Evolutionary conservation across 306 rosid genomes (phyloP).

Genomic region (Bauhinia variegata): DNA sequence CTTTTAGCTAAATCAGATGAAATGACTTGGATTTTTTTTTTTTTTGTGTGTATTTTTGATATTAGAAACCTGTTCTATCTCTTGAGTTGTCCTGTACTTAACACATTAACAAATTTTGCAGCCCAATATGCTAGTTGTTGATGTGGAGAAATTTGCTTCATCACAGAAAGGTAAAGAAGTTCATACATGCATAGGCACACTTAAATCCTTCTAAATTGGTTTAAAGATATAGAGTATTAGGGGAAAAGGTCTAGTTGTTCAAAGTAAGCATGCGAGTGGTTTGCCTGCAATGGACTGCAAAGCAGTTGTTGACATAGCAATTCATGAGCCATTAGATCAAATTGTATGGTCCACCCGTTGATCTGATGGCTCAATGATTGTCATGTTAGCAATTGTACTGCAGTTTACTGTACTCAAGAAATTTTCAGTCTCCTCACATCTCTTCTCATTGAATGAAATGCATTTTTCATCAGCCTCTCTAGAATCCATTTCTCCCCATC

Average conservation of each 20-base stretch:
- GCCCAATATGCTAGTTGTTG: slow-evolving; percentile 99
- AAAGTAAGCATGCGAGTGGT: no score
- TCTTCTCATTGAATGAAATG: neutral
- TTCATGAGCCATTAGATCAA: no score
- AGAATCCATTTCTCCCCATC: neutral
- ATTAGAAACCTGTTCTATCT: neutral
- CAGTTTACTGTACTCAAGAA: no score
- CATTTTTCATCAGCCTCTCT: neutral
- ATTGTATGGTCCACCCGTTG: no score
- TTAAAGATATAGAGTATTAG: no score
- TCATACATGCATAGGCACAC: neutral
- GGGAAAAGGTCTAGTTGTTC: no score
- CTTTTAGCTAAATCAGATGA: slow-evolving; percentile 18
- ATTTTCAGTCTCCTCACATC: slow-evolving; percentile 5
- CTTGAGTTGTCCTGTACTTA: neutral
- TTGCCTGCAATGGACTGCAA: no score
- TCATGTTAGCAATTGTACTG: no score
- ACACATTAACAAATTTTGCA: slow-evolving; percentile 49
- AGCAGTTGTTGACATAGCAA: no score
- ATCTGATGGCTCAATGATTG: no score
- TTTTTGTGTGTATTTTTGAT: slow-evolving; percentile 26
- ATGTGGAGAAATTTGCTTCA: slow-evolving; percentile 85
- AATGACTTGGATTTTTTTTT: slow-evolving; percentile 18
- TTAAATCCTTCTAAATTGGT: no score
- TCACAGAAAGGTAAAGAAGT: slow-evolving; percentile 62